A percentile compares a stretch with the other conserved stretches of the same genome.
These are phyloP conservation scores for Cucumis variabilis DNA, from an alignment of 331 rosid species.

Conservation along the genomic window DNA sequence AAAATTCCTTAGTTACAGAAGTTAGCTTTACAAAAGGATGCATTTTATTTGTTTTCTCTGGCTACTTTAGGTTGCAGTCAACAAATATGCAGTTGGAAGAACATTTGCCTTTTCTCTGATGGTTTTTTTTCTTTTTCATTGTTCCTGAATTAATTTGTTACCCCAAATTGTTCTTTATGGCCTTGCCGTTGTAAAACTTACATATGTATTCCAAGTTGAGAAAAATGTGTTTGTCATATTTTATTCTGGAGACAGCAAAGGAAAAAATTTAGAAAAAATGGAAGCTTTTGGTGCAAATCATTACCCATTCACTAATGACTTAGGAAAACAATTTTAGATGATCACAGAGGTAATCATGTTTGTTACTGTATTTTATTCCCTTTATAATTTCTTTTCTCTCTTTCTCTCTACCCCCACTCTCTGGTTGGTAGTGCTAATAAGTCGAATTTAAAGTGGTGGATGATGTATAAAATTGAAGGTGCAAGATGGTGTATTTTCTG, in stretches of 20 bases:
- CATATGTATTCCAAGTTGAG: conserved; percentile 22
- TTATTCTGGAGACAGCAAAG: conserved; percentile 82
- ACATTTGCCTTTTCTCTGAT: neutral
- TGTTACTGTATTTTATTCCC: no score
- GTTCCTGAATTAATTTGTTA: neutral
- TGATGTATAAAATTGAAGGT: no score
- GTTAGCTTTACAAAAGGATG: neutral
- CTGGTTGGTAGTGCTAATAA: no score
- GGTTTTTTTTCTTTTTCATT: neutral
- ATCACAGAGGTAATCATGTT: no score
- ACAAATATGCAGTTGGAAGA: neutral
- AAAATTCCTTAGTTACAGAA: neutral
- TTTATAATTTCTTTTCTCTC: no score
- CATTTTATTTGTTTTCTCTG: conserved; percentile 27
- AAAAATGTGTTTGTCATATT: conserved; percentile 79
- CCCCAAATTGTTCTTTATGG: conserved; percentile 19
- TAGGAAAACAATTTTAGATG: no score
- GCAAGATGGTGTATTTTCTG: no score
- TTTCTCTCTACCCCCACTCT: no score
- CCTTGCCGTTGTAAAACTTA: conserved; percentile 30
- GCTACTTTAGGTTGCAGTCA: conserved; percentile 17
- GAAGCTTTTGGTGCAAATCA: no score
- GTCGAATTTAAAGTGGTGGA: no score
- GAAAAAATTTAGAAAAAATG: conserved; percentile 74
- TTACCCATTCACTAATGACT: no score